A percentile compares a stretch with the other conserved stretches of the same genome.
These are phyloP conservation scores for Azolla pinnata DNA, from an alignment of 75 land plant genomes.

Conservation along the genomic window DNA sequence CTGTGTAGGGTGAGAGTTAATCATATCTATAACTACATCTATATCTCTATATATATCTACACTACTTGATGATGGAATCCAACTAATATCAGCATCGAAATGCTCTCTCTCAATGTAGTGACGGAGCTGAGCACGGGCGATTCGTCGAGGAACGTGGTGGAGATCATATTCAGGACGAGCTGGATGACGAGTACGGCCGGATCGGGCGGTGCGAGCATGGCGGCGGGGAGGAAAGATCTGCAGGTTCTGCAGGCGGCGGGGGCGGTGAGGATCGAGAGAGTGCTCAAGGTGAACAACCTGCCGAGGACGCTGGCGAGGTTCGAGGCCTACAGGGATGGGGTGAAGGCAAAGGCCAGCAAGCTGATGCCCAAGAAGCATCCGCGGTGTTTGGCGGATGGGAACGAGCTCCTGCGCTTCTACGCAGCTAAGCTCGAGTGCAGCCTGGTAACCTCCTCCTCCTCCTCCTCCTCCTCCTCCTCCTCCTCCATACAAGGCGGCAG, in stretches of 20 bases:
- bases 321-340: constrained; percentile 70
- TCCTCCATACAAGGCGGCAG: background rate
- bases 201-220: too few relatives aligned
- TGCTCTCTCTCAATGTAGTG: too few relatives aligned
- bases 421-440: constrained; percentile 61
- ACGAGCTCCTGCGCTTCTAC: constrained; percentile 70
- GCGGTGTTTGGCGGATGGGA: constrained; percentile 79
- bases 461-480: background rate
- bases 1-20: too few relatives aligned
- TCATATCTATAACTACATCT: too few relatives aligned
- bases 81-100: too few relatives aligned
- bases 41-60: too few relatives aligned
- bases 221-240: too few relatives aligned
- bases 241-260: constrained; percentile 59
- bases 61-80: too few relatives aligned
- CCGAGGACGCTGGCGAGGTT: constrained; percentile 60
- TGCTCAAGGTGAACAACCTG: constrained; percentile 74
- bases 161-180: constrained; percentile 83
- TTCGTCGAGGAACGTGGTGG: constrained; percentile 84
- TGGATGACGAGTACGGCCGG: constrained; percentile 50
- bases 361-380: constrained; percentile 63
- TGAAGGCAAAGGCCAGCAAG: constrained; percentile 62
- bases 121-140: constrained; percentile 78
- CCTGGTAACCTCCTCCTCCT: constrained; percentile 6
- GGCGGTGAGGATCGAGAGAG: constrained; percentile 55